phyloP scores from a whole-genome alignment of 768 basidiomycete species.

The Lepiota subincarnata region DNA sequence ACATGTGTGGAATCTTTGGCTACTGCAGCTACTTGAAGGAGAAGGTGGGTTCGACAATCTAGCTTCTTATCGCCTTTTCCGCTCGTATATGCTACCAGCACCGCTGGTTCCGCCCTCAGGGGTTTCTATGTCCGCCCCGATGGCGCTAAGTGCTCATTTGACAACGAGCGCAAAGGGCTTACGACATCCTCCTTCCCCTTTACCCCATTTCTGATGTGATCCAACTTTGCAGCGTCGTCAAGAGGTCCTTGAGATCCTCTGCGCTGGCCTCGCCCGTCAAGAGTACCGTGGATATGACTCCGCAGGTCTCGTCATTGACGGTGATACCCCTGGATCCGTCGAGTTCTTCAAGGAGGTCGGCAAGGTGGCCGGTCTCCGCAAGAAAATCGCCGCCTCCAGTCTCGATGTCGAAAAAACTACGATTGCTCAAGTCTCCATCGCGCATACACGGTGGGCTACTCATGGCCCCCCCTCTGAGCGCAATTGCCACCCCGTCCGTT shows the following conservation, averaged over 20 bases:
- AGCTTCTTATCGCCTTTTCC: not conserved
- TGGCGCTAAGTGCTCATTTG: not conserved
- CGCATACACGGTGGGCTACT: constrained; percentile 99
- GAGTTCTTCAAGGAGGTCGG: constrained; percentile 97
- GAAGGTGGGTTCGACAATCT: constrained; percentile 56
- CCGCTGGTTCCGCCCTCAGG: not conserved
- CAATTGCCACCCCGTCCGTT: constrained; percentile 95
- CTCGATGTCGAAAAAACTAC: constrained; percentile 74
- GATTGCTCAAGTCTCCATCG: constrained; percentile 90
- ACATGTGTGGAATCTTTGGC: constrained; percentile 94
- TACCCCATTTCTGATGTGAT: constrained; percentile 15
- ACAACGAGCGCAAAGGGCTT: not conserved
- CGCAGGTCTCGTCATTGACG: constrained; percentile 88
- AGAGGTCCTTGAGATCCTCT: constrained; percentile 86
- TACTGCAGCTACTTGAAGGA: constrained; percentile 95
- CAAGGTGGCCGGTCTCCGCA: constrained; percentile 90
- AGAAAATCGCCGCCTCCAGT: constrained; percentile 72
- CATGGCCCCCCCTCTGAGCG: constrained; percentile 84
- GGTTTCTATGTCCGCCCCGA: not conserved
- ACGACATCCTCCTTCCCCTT: constrained; percentile 2
- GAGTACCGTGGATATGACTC: constrained; percentile 99
- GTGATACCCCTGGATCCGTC: constrained; percentile 74
- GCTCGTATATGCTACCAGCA: not conserved
- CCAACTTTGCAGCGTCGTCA: constrained; percentile 64
- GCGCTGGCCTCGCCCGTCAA: constrained; percentile 86